phyloP scores from a whole-genome alignment of 148 eudicot species.

The Heliosperma pusillum region DNA sequence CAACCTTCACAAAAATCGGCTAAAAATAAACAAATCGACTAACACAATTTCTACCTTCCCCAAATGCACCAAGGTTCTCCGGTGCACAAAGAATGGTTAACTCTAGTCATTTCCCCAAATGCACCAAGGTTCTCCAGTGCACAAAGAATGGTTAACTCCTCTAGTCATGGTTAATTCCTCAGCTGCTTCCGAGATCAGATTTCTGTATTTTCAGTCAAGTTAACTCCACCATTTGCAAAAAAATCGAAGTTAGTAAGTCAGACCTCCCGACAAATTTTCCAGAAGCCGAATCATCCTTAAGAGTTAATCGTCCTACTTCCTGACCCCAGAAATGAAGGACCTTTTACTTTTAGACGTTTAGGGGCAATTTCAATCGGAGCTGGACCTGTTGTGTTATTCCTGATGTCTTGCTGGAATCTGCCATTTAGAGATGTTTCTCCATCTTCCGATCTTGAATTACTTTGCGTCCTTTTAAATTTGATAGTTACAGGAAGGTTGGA shows the following conservation, averaged over 20 bases:
- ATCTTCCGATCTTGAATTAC: slow-evolving; percentile 28
- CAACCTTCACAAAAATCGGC: slow-evolving; percentile 33
- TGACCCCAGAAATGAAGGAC: slow-evolving; percentile 46
- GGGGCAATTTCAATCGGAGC: slow-evolving; percentile 46
- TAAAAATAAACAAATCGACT: slow-evolving; percentile 36
- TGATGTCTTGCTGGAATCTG: slow-evolving; percentile 25
- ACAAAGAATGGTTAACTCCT: slow-evolving; percentile 29
- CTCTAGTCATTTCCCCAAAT: slow-evolving; percentile 22
- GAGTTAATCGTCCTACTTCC: slow-evolving; percentile 29
- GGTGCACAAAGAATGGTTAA: slow-evolving; percentile 35
- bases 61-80: slow-evolving; percentile 42
- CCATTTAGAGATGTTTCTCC: slow-evolving; percentile 22
- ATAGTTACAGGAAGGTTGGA: slow-evolving; percentile 44
- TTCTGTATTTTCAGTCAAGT: slow-evolving; percentile 27
- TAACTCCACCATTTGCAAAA: slow-evolving; percentile 26
- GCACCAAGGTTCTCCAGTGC: slow-evolving; percentile 46
- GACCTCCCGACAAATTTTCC: slow-evolving; percentile 18
- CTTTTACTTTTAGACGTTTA: slow-evolving; percentile 72
- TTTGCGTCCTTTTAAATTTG: slow-evolving; percentile 47
- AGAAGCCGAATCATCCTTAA: background rate
- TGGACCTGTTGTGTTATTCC: slow-evolving; percentile 33
- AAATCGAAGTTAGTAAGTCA: slow-evolving; percentile 45
- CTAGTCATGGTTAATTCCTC: slow-evolving; percentile 27
- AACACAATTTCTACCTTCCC: slow-evolving; percentile 19
- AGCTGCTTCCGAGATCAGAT: slow-evolving; percentile 29